phyloP scores from a whole-genome alignment of 768 basidiomycete species.

The Termitomyces titanicus region DNA sequence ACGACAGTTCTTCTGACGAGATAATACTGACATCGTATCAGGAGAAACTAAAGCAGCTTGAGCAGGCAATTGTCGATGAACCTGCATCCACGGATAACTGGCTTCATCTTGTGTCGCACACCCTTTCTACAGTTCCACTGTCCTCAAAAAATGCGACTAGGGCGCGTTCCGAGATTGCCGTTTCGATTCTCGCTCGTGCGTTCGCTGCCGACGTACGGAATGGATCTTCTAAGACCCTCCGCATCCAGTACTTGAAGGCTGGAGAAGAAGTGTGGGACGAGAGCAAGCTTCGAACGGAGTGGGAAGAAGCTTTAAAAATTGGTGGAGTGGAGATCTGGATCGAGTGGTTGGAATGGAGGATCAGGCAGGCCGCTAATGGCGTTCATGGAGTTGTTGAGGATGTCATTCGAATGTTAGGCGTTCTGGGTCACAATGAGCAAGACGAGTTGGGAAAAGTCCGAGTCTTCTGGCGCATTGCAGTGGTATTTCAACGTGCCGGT shows the following conservation, averaged over 20 bases:
- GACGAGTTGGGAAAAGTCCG: constrained; percentile 53
- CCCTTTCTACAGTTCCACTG: constrained; percentile 57
- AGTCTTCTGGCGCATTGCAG: constrained; percentile 68
- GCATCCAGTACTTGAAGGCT: constrained; percentile 63
- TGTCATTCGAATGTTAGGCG: constrained; percentile 41
- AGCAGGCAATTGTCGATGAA: constrained; percentile 46
- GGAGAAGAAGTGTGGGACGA: constrained; percentile 72
- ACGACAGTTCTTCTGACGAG: constrained; percentile 34
- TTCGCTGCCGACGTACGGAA: constrained; percentile 53
- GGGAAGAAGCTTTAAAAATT: constrained; percentile 61
- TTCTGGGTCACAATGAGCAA: constrained; percentile 37
- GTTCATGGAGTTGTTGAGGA: constrained; percentile 53
- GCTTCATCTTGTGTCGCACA: constrained; percentile 61
- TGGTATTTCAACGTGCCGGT: constrained; percentile 68
- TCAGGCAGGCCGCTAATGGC: constrained; percentile 43
- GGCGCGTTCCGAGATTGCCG: constrained; percentile 66
- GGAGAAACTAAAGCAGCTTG: constrained; percentile 53
- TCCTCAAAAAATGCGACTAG: constrained; percentile 66
- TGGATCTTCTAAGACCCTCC: constrained; percentile 42
- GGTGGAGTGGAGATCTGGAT: constrained; percentile 63
- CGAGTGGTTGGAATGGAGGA: constrained; percentile 79
- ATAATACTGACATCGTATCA: constrained; percentile 52
- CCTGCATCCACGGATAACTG: constrained; percentile 56
- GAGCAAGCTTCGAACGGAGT: constrained; percentile 53
- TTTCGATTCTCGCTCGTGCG: constrained; percentile 67